Base-by-base conservation (phyloP, 2,329 filamentous ascomycete species). In the Sarocladium brachiariae region DNA sequence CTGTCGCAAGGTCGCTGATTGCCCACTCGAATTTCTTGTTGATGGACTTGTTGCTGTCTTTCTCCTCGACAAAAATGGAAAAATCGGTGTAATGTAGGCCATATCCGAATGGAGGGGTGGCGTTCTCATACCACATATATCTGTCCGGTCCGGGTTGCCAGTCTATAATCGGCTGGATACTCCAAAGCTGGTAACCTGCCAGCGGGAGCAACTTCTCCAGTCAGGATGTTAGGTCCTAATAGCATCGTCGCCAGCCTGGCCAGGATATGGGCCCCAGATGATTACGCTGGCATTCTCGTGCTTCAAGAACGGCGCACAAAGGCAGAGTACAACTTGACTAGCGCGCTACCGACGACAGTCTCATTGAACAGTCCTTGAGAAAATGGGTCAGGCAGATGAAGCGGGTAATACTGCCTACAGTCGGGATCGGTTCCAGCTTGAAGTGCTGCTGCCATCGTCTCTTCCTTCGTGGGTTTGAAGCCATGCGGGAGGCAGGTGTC, bases 61-160 rank as follows among this genome's bases (percentile, higher is more conserved):
- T 27, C 27, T 13, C n/a, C 23, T 23, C 30, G 39, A 60, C 48
- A 4, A 34, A 25, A 3, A 63, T 58, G 13, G 57, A 54, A 55
- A 83, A 82, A 33, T 63, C 75, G 5, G 78, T 83, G 63, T 82
- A 83, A 57, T 82, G 77, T 52, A 81, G 56, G 0, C 79, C 80
- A 52, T 70, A 69, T 1, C 78, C 80, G 51, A 81, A 83, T 0
- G 71, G 70, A 45, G 74, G 70, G 2, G 78, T 68, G 0, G 73
- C 67, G n/a, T 65, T 63, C 27, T 69, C 68, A 59, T 77, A 83
- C 78, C 78, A 83, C 55, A 71, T 73, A 56, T 83, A 82, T n/a
- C n/a, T 0, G 80, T 83, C 7, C 78, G 66, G 14, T 78, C 77
- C 0, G 77, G 76, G 39, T 67, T 73, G 1, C 60, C 59, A 1